phyloP scores from a whole-genome alignment of 306 rosid genomes.

The Fragaria iinumae region DNA sequence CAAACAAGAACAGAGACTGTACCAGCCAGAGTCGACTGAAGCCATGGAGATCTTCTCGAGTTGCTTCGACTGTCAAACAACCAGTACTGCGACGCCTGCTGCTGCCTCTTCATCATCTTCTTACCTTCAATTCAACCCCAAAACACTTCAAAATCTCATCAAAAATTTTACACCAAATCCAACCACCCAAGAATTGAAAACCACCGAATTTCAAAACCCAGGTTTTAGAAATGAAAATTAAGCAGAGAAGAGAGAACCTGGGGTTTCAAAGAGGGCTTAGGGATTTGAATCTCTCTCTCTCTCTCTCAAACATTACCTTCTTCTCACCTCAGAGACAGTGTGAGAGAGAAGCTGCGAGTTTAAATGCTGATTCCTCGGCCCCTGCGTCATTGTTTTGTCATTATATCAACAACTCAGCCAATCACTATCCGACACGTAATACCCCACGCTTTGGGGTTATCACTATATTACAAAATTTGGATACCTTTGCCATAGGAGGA shows the following conservation, averaged over 20 bases:
- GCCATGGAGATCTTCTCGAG: slow-evolving; percentile 66
- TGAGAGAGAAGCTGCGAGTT: not conserved
- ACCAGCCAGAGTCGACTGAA: slow-evolving; percentile 77
- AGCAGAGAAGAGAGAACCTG: not conserved
- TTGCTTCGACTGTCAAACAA: slow-evolving; percentile 58
- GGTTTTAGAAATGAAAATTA: not conserved
- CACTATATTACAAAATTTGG: not conserved
- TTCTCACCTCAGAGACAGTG: not conserved
- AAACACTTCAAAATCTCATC: not conserved
- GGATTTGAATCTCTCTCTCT: not conserved
- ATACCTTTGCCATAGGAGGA: not conserved
- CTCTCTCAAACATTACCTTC: not conserved
- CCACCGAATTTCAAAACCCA: not conserved
- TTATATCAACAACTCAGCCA: not conserved
- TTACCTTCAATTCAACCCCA: not conserved
- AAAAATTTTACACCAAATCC: not conserved
- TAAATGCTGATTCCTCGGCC: not conserved
- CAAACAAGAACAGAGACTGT: slow-evolving; percentile 7
- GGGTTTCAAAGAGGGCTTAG: not conserved
- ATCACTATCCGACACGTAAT: slow-evolving; percentile 10
- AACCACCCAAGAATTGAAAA: not conserved
- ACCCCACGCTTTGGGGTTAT: not conserved
- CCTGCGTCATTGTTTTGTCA: not conserved
- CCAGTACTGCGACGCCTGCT: slow-evolving; percentile 57
- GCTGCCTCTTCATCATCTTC: slow-evolving; percentile 35